Percentiles rank a stretch among this genome's conserved stretches.
Conservation (phyloP, 768 basidiomycete species). For the Cytidiella melzeri region DNA sequence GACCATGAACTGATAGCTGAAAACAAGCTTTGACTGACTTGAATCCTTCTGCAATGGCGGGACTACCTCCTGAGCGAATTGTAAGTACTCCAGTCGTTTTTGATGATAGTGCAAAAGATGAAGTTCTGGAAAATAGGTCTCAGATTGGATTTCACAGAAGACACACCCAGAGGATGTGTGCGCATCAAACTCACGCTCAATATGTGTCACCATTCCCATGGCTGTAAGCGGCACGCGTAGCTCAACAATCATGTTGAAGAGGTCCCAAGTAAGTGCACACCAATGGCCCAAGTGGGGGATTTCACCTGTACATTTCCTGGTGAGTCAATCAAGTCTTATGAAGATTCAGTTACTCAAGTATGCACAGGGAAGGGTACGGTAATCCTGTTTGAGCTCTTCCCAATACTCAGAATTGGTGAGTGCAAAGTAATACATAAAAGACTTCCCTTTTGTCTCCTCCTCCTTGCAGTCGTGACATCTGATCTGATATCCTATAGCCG, state of each 20-base stretch:
- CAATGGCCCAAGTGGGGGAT: conserved; percentile 18
- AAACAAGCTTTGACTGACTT: not conserved
- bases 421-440: conserved; percentile 10
- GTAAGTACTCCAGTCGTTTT: conserved; percentile 11
- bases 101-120: conserved; percentile 21
- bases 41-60: too few relatives aligned
- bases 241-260: conserved; percentile 24
- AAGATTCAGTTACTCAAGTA: too few relatives aligned
- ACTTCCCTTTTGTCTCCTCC: not conserved
- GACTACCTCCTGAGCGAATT: not conserved
- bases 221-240: conserved; percentile 16
- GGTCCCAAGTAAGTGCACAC: conserved; percentile 18
- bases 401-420: conserved; percentile 20
- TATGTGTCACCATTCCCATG: conserved; percentile 16
- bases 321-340: too few relatives aligned
- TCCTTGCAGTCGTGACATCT: conserved; percentile 10
- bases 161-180: too few relatives aligned
- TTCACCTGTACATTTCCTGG: conserved; percentile 5
- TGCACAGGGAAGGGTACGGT: conserved; percentile 20
- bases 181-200: conserved; percentile 17
- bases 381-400: conserved; percentile 9
- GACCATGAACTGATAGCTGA: not conserved
- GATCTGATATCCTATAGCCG: conserved; percentile 12
- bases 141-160: too few relatives aligned
- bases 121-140: conserved; percentile 12